A percentile compares a stretch with the other conserved stretches of the same genome.
Evolutionary conservation across 2,329 filamentous ascomycete species (phyloP).

Genomic region (Cryphonectria parasitica): DNA sequence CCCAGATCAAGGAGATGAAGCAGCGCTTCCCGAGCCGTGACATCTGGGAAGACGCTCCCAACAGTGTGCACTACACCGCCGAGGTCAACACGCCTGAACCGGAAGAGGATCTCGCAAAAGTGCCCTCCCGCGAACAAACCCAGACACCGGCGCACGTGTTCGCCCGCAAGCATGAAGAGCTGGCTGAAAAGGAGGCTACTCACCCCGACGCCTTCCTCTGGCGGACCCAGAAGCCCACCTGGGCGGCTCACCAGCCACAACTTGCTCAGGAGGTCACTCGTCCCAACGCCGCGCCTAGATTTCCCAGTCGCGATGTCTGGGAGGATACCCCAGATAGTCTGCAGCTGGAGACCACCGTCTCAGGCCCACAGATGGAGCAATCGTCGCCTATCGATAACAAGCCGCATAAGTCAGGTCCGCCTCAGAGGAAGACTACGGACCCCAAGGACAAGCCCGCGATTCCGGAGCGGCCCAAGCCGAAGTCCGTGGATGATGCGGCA

Average conservation of each 20-base stretch:
- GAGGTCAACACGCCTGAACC: constrained; percentile 82
- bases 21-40: constrained; percentile 90
- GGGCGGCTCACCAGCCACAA: constrained; percentile 52
- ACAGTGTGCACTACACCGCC: constrained; percentile 76
- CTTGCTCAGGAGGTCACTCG: constrained; percentile 52
- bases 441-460: constrained; percentile 49
- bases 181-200: constrained; percentile 60
- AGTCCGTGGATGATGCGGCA: constrained; percentile 36
- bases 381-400: constrained; percentile 44
- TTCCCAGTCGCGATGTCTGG: constrained; percentile 93
- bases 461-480: constrained; percentile 60
- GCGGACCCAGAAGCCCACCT: constrained; percentile 53
- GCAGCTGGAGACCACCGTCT: constrained; percentile 76
- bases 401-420: constrained; percentile 65
- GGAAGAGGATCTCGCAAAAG: constrained; percentile 37
- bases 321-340: constrained; percentile 89
- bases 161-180: constrained; percentile 66
- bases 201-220: constrained; percentile 57
- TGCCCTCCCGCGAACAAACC: constrained; percentile 42
- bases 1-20: constrained; percentile 53
- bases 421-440: constrained; percentile 47
- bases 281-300: constrained; percentile 67
- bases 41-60: constrained; percentile 95
- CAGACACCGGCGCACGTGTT: constrained; percentile 68
- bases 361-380: constrained; percentile 54